Evolutionary conservation across 192 early-diverging fungal species (phyloP).

Genomic region (Backusella luteola): DNA sequence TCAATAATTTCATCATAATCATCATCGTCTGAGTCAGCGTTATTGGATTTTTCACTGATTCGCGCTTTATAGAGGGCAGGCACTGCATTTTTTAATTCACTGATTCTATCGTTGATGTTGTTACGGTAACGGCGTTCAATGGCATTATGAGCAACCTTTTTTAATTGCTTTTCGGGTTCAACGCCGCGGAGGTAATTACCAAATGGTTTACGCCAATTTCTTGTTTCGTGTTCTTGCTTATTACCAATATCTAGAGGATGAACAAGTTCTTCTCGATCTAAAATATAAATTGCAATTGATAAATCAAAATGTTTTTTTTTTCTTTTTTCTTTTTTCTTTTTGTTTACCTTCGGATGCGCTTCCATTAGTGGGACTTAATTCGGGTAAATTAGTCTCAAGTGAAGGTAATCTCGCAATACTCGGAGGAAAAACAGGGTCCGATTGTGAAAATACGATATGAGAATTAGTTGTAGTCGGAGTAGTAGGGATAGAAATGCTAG

Average conservation of each 20-base stretch:
- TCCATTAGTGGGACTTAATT: background rate
- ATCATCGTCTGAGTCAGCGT: constrained; percentile 47
- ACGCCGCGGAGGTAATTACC: background rate
- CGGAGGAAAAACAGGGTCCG: background rate
- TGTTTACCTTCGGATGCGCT: background rate
- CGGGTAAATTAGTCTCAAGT: background rate
- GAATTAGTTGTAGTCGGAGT: background rate
- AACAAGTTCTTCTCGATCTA: background rate
- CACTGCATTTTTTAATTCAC: constrained; percentile 82
- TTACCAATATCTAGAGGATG: constrained; percentile 3
- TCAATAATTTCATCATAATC: constrained; percentile 53
- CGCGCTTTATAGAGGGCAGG: constrained; percentile 67
- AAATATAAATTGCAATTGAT: background rate
- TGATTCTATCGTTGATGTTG: constrained; percentile 96
- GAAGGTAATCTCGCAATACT: background rate
- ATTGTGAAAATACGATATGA: background rate
- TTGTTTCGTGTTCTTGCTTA: constrained; percentile 10
- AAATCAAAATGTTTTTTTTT: background rate
- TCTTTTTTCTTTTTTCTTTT: background rate
- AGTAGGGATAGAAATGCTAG: constrained; percentile 13
- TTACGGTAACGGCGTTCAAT: constrained; percentile 95
- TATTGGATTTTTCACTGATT: constrained; percentile 29
- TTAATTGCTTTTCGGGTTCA: constrained; percentile 56
- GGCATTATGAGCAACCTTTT: constrained; percentile 94
- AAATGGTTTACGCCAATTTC: constrained; percentile 12